These are phyloP conservation scores for Fragilariopsis cylindrus DNA, from an alignment of 108 stramenopile species.

Conservation along the genomic window DNA sequence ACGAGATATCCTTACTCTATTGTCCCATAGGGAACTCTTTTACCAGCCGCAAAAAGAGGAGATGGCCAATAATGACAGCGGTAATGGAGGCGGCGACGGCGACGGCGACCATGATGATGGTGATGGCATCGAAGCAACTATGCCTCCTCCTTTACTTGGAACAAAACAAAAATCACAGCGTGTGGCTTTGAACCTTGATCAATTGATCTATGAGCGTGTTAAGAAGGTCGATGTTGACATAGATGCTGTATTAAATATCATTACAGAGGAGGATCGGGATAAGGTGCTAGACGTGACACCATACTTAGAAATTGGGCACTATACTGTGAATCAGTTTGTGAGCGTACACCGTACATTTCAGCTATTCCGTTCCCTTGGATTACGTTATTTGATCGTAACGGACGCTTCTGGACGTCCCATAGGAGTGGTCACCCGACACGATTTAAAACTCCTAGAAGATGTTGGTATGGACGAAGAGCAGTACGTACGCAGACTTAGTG, in stretches of 20 bases:
- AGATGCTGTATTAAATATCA: not conserved
- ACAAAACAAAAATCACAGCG: not conserved
- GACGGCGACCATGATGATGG: no score
- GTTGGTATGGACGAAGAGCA: not conserved
- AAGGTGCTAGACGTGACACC: not conserved
- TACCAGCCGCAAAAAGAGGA: not conserved
- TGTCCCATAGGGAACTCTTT: not conserved
- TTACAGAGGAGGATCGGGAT: not conserved
- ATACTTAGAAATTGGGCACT: not conserved
- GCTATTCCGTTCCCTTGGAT: constrained; percentile 1
- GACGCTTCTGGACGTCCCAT: not conserved
- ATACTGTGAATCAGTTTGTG: not conserved
- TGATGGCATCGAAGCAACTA: no score
- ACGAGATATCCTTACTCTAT: not conserved
- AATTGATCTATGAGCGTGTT: not conserved
- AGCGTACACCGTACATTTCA: not conserved
- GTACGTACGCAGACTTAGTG: not conserved
- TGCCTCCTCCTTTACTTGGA: no score
- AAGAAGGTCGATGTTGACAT: not conserved
- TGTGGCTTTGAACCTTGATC: not conserved
- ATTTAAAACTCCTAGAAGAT: not conserved
- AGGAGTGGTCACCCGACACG: not conserved
- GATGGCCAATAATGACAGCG: no score
- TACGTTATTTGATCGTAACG: not conserved
- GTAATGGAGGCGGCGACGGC: not conserved